Conservation (phyloP, 805 yeast species). For the Spathaspora girioi region DNA sequence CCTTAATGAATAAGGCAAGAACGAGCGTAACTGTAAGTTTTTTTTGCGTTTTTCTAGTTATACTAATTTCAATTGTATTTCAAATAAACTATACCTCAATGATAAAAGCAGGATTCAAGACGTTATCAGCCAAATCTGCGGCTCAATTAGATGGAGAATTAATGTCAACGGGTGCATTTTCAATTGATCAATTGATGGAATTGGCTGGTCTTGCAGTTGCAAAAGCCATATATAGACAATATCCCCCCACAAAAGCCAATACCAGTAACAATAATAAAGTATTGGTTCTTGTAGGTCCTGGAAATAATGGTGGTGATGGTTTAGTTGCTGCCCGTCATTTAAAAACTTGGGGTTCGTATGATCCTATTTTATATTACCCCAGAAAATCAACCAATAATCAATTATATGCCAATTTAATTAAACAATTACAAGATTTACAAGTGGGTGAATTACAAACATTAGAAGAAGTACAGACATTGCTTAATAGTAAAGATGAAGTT, state of each 20-base stretch:
- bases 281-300: constrained; percentile 85
- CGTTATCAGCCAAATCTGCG: constrained; percentile 50
- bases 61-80: background rate
- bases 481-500: constrained; percentile 17
- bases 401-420: constrained; percentile 56
- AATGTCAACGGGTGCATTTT: constrained; percentile 80
- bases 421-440: constrained; percentile 65
- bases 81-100: background rate
- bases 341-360: constrained; percentile 66
- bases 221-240: constrained; percentile 68
- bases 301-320: constrained; percentile 97
- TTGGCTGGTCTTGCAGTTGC: constrained; percentile 95
- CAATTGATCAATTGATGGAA: constrained; percentile 91
- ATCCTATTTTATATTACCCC: constrained; percentile 79
- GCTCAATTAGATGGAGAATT: constrained; percentile 78
- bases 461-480: constrained; percentile 21
- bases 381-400: constrained; percentile 51
- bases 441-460: constrained; percentile 51
- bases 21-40: background rate
- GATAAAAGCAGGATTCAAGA: constrained; percentile 15
- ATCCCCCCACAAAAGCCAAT: constrained; percentile 49
- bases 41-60: background rate
- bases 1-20: background rate
- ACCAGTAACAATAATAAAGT: constrained; percentile 29
- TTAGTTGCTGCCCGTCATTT: constrained; percentile 92